Base-by-base conservation (phyloP, 805 yeast genomes). In the Schwanniomyces polymorphus region DNA sequence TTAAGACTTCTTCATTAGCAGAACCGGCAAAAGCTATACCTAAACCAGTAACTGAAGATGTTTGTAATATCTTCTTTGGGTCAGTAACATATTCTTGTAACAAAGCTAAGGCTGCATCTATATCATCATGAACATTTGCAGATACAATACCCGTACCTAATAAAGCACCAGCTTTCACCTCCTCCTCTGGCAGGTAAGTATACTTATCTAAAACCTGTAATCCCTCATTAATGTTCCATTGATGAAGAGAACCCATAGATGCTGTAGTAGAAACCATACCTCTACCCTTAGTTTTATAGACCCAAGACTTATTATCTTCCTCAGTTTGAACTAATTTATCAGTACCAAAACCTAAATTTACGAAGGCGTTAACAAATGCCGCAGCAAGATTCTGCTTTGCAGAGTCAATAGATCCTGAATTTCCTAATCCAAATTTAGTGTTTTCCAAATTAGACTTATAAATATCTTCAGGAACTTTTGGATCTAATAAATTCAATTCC, bases 11-110 rank as follows among this genome's bases (percentile, higher is more conserved):
- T 58, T 85, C 91, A 59, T 94, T 87, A 51, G 88, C 84, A 28
- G 97, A 86, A 6, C 99, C 99, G 4, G 98, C 92, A 68, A 88
- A 94, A 0, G 98, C 92, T 56, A 94, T 80, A 41, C 98, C 97
- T 47, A 94, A 76, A 54, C 99, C 98, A 47, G 87, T 79, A 41
- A 94, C 86, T 5, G 98, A 89, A 7, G 97, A 80, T 5, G 91
- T 76, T 51, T 88, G 84, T 54, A 88, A 75, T 45, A 81, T 72
- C 49, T 79, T 76, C 54, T 82, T 83, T 7, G 83, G 67, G 56
- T 83, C 87, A 42, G 79, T 76, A 26, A 88, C 85, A 59, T 87
- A 88, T 53, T 92, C 98, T 66, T 85, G 90, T 53, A 94, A 78
- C 55, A 94, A 72, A 26, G 96, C 84, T 51, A 89, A 76, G 6